Base-by-base conservation (phyloP, 164 flowering plant species). In the Berberis thunbergii region DNA sequence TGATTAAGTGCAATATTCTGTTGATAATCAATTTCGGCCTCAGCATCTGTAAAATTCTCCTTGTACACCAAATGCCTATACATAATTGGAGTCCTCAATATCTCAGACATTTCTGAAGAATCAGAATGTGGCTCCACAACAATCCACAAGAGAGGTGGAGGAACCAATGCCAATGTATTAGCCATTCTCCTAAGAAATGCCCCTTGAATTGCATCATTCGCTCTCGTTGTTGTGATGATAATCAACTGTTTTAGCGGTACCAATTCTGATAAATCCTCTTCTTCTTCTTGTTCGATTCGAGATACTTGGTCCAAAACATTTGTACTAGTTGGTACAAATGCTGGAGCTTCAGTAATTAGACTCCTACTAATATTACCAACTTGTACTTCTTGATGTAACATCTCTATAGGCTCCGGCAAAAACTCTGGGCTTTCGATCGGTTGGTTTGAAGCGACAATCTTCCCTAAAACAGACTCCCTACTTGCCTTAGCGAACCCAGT, bases 51-150 rank as follows among this genome's bases (percentile, higher is more conserved):
- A 64, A 85, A 85, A 61, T 87, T 89, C 77, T 91, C 84, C 69
- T 73, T 78, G 65, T 71, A 82, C 13, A 91, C 96, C 80, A 91
- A 74, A 78, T 91, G 97, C 73, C 97, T 76, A 52, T 89, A 91
- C 99, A 95, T 89, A 41, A 91, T 66, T 7, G 89, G 93, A 4
- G 88, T 95, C 72, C 94, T 81, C 6, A 91, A 64, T 1, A 83
- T 74, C 60, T 83, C 85, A 1, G 86, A 75, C 8, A 83, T 74
- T 59, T 82, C 80, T 0, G 78, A 63, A 13, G 84, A 74, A 38
- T 82, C 84, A 3, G 79, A 70, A 7, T 76, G 64, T 7, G 76
- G 53, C 59, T 89, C 94, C 60, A 86, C 86, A 3, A 95, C 92
- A 12, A 91, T 76, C 99, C 99, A 95, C 71, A 89, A 39, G 64